phyloP scores from a whole-genome alignment of 1,284 basidiomycete genomes.

The Puccinia novopanici region DNA sequence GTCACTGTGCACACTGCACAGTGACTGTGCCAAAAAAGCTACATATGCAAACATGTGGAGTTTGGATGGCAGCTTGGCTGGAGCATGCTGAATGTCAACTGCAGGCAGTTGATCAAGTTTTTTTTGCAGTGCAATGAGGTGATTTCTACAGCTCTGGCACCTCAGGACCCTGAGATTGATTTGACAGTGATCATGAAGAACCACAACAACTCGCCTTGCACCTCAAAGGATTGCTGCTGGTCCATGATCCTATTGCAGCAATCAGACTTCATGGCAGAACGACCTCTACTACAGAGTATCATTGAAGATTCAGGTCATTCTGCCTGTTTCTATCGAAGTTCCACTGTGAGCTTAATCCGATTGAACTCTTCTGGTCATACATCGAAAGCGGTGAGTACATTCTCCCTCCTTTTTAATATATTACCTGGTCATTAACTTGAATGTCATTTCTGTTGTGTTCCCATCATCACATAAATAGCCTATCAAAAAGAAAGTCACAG shows the following conservation, averaged over 20 bases:
- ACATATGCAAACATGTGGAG: too few relatives aligned
- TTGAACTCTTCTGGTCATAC: too few relatives aligned
- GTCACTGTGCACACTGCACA: too few relatives aligned
- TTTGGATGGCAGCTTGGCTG: too few relatives aligned
- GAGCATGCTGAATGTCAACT: too few relatives aligned
- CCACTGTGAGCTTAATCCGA: conserved; percentile 31
- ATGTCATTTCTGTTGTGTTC: too few relatives aligned
- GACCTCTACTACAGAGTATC: background rate
- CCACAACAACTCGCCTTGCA: background rate
- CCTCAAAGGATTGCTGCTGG: background rate
- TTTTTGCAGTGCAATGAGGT: too few relatives aligned
- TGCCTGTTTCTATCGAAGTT: conserved; percentile 30
- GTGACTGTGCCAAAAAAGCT: background rate
- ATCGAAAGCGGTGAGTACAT: background rate
- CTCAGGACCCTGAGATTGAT: too few relatives aligned
- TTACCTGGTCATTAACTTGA: background rate
- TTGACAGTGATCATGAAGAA: background rate
- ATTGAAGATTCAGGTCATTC: conserved; percentile 21
- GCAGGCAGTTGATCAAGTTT: too few relatives aligned
- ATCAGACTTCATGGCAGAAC: conserved; percentile 13
- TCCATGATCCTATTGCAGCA: conserved; percentile 14
- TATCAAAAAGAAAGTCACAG: background rate
- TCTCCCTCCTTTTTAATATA: background rate
- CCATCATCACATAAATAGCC: too few relatives aligned
- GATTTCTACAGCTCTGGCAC: too few relatives aligned